Evolutionary conservation across 768 basidiomycete genomes (phyloP).

Genomic region (Boletus sp.): DNA sequence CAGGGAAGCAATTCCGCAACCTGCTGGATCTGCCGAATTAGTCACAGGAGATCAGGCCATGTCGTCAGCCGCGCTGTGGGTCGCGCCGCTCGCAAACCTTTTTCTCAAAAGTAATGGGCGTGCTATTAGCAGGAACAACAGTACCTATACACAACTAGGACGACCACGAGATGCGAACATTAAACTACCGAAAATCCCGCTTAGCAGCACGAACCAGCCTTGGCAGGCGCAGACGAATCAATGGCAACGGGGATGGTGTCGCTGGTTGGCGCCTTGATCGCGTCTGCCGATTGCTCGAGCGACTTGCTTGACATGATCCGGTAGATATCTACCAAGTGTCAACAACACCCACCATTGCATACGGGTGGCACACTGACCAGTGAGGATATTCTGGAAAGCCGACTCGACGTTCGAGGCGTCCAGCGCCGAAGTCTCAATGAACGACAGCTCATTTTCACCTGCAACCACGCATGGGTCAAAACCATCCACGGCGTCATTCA

Average conservation of each 20-base stretch:
- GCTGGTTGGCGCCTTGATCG: conserved; percentile 76
- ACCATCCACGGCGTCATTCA: not conserved
- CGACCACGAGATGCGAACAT: conserved; percentile 7
- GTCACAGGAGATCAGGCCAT: conserved; percentile 87
- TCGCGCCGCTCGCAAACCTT: conserved; percentile 81
- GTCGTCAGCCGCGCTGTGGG: conserved; percentile 82
- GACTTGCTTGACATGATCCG: conserved; percentile 95
- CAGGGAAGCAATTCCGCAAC: conserved; percentile 95
- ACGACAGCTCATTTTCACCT: conserved; percentile 91
- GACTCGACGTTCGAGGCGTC: conserved; percentile 98
- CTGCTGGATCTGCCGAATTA: conserved; percentile 85
- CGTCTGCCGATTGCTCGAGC: conserved; percentile 78
- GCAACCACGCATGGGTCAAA: conserved; percentile 4
- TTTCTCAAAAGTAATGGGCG: conserved; percentile 3
- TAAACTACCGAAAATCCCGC: not conserved
- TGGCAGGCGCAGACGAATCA: conserved; percentile 52
- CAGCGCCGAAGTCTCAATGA: conserved; percentile 99
- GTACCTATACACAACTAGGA: conserved; percentile 26
- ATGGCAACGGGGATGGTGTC: conserved; percentile 83
- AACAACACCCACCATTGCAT: not conserved
- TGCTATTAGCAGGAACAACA: conserved; percentile 28
- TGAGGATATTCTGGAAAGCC: conserved; percentile 96
- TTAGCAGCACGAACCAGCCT: conserved; percentile 67
- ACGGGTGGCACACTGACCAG: conserved; percentile 51
- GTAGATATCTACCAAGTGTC: conserved; percentile 76